A percentile compares a stretch with the other conserved stretches of the same genome.
Conservation (phyloP, 2,329 filamentous ascomycete genomes). For the Furcasterigmium sp. region DNA sequence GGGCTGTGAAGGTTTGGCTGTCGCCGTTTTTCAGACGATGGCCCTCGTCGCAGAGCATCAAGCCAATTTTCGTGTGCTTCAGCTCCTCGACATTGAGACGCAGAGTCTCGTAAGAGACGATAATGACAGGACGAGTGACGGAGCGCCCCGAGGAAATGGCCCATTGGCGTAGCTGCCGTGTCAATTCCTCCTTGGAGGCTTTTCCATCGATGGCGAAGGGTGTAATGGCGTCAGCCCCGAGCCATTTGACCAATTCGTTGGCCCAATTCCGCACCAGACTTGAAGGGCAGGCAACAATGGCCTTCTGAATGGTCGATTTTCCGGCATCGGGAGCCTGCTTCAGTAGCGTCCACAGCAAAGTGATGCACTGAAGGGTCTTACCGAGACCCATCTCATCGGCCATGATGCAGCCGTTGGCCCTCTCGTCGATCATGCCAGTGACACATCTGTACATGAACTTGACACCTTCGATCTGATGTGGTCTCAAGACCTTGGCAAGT, state of each 20-base stretch:
- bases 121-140: slow-evolving; percentile 87
- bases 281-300: slow-evolving; percentile 92
- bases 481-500: slow-evolving; percentile 82
- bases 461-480: slow-evolving; percentile 96
- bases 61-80: slow-evolving; percentile 81
- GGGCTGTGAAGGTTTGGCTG: slow-evolving; percentile 86
- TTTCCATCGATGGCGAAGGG: slow-evolving; percentile 98
- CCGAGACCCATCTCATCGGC: slow-evolving; percentile 98
- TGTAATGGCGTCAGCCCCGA: slow-evolving; percentile 82
- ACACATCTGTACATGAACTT: slow-evolving; percentile 96
- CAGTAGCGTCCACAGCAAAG: slow-evolving; percentile 91
- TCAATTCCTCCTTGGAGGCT: slow-evolving; percentile 89
- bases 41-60: slow-evolving; percentile 93
- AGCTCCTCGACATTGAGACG: slow-evolving; percentile 87
- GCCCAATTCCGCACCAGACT: slow-evolving; percentile 98
- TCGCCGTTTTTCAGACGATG: slow-evolving; percentile 96
- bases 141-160: slow-evolving; percentile 85
- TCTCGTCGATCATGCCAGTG: slow-evolving; percentile 89
- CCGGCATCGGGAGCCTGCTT: slow-evolving; percentile 97
- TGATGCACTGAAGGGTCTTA: slow-evolving; percentile 95
- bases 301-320: slow-evolving; percentile 89
- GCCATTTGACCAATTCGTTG: slow-evolving; percentile 94
- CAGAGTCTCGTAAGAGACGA: slow-evolving; percentile 95
- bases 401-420: slow-evolving; percentile 98
- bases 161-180: slow-evolving; percentile 88